phyloP scores from a whole-genome alignment of 768 basidiomycete genomes.

The Rhizopogon roseolus region DNA sequence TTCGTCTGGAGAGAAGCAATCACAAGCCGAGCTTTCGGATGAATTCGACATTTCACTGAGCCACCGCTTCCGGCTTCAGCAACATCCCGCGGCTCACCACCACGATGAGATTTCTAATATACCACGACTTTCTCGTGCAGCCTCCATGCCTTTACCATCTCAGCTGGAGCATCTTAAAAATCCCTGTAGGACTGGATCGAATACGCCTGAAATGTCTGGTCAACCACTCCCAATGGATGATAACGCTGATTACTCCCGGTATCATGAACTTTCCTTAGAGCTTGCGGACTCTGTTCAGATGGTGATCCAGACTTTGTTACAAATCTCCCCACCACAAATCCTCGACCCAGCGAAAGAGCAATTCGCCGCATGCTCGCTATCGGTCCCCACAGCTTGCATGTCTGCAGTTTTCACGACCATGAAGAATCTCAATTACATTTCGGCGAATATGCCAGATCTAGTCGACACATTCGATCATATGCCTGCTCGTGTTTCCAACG shows the following conservation, averaged over 20 bases:
- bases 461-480: conserved; percentile 3
- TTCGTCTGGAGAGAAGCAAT: conserved; percentile 24
- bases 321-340: conserved; percentile 85
- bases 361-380: conserved; percentile 82
- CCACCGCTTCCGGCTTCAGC: conserved; percentile 20
- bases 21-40: conserved; percentile 27
- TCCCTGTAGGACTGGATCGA: conserved; percentile 41
- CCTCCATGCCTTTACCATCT: conserved; percentile 75
- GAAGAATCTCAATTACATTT: conserved; percentile 92
- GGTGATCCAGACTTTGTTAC: conserved; percentile 87
- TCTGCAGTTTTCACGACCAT: conserved; percentile 87
- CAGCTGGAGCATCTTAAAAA: conserved; percentile 75
- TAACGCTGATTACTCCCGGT: conserved; percentile 26
- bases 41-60: conserved; percentile 22
- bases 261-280: conserved; percentile 76
- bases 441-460: conserved; percentile 67
- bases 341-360: conserved; percentile 93
- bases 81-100: conserved; percentile 14
- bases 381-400: conserved; percentile 83
- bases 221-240: conserved; percentile 15
- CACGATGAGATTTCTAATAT: conserved; percentile 23
- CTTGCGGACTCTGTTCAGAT: conserved; percentile 89
- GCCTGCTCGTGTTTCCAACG: not conserved
- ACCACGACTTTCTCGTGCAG: conserved; percentile 68
- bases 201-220: conserved; percentile 7